Percentiles rank a stretch among this genome's conserved stretches.
These are phyloP conservation scores for Aspergillus glaucus DNA, from an alignment of 2,329 filamentous ascomycete genomes.

Conservation along the genomic window DNA sequence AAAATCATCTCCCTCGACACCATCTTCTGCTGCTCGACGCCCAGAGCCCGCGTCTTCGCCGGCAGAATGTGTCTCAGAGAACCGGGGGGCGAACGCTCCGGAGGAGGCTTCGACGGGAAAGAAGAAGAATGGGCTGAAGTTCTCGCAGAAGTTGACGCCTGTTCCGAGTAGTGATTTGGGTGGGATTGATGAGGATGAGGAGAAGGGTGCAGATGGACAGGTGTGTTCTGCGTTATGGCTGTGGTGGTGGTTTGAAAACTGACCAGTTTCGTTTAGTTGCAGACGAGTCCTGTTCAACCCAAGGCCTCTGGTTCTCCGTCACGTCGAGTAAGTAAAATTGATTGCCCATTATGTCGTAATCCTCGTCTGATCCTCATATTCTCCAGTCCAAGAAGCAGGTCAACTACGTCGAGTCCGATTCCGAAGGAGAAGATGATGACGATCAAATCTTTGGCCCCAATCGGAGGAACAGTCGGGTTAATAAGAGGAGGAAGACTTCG, in stretches of 20 bases:
- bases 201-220: slow-evolving; percentile 35
- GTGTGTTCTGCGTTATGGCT: background rate
- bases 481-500: slow-evolving; percentile 58
- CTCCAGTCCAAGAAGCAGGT: slow-evolving; percentile 53
- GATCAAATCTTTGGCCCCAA: slow-evolving; percentile 61
- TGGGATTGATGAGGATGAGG: slow-evolving; percentile 61
- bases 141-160: slow-evolving; percentile 56
- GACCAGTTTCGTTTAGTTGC: slow-evolving; percentile 15
- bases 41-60: slow-evolving; percentile 33
- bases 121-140: slow-evolving; percentile 34
- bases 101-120: slow-evolving; percentile 36
- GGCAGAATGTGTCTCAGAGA: slow-evolving; percentile 27
- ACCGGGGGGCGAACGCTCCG: slow-evolving; percentile 18
- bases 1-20: slow-evolving; percentile 48
- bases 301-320: slow-evolving; percentile 63
- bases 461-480: slow-evolving; percentile 40
- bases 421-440: slow-evolving; percentile 62
- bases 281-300: slow-evolving; percentile 37
- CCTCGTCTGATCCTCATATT: background rate
- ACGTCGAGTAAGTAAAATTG: slow-evolving; percentile 57
- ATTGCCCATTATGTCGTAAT: background rate
- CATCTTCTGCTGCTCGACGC: slow-evolving; percentile 17
- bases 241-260: background rate
- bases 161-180: slow-evolving; percentile 73
- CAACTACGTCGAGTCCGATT: slow-evolving; percentile 79